A percentile compares a stretch with the other conserved stretches of the same genome.
These are phyloP conservation scores for Loxodes magnus DNA, from an alignment of 73 alveolate species.

Conservation along the genomic window DNA sequence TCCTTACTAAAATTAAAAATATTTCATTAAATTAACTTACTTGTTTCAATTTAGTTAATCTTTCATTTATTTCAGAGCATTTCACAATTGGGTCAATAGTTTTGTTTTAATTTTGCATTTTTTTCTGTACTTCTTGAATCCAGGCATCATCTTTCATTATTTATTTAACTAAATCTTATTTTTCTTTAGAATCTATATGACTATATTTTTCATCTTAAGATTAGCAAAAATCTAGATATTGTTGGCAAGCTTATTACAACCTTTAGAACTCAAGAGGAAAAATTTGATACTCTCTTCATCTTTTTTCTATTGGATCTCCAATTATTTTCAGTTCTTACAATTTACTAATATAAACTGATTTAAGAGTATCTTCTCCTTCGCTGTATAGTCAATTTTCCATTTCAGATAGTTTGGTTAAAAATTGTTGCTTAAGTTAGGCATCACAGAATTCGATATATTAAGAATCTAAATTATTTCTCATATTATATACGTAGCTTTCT, in stretches of 20 bases:
- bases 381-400: constrained; percentile 66
- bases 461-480: constrained; percentile 47
- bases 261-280: constrained; percentile 24
- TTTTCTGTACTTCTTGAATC: constrained; percentile 5
- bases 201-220: constrained; percentile 13
- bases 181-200: constrained; percentile 33
- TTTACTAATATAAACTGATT: constrained; percentile 30
- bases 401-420: constrained; percentile 18
- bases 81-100: too few relatives aligned
- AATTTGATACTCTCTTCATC: constrained; percentile 23
- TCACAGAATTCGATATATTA: constrained; percentile 13
- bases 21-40: too few relatives aligned
- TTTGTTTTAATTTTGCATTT: too few relatives aligned
- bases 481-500: constrained; percentile 60
- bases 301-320: constrained; percentile 44
- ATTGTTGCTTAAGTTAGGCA: constrained; percentile 8
- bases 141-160: constrained; percentile 11
- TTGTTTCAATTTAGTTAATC: too few relatives aligned
- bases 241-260: constrained; percentile 19
- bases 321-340: constrained; percentile 27
- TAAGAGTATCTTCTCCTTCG: constrained; percentile 51
- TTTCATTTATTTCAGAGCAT: too few relatives aligned
- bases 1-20: too few relatives aligned
- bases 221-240: background rate
- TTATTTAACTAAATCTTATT: constrained; percentile 15